Evolutionary conservation across 176 grass and related monocot genomes (phyloP).

Genomic region (Alloteropsis semialata): DNA sequence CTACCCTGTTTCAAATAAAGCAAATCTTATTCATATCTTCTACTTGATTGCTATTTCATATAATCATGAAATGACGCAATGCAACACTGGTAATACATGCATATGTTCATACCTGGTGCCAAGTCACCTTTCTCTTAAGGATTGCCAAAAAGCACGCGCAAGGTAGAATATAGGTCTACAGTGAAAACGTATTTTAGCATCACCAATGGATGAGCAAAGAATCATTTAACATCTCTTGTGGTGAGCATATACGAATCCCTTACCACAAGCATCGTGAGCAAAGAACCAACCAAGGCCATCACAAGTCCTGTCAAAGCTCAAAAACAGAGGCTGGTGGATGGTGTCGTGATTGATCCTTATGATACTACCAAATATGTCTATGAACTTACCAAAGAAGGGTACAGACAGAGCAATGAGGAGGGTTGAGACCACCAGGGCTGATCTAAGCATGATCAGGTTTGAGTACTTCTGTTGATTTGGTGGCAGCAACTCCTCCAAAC

Average conservation of each 20-base stretch:
- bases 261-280: slow-evolving; percentile 96
- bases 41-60: background rate
- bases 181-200: slow-evolving; percentile 5
- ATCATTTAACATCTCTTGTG: background rate
- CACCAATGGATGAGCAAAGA: background rate
- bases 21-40: background rate
- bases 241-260: background rate
- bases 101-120: slow-evolving; percentile 57
- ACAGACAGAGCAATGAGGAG: slow-evolving; percentile 66
- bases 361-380: background rate
- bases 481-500: slow-evolving; percentile 86
- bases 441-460: slow-evolving; percentile 76
- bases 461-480: slow-evolving; percentile 52
- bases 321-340: background rate
- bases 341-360: background rate
- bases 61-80: background rate
- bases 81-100: background rate
- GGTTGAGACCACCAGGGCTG: slow-evolving; percentile 62
- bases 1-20: background rate
- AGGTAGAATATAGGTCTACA: slow-evolving; percentile 78
- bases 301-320: slow-evolving; percentile 62
- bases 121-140: slow-evolving; percentile 57
- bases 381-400: slow-evolving; percentile 76
- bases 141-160: slow-evolving; percentile 87
- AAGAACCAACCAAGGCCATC: slow-evolving; percentile 93